phyloP scores from a whole-genome alignment of 176 grass and related monocot genomes.

The Cymbopogon citratus region DNA sequence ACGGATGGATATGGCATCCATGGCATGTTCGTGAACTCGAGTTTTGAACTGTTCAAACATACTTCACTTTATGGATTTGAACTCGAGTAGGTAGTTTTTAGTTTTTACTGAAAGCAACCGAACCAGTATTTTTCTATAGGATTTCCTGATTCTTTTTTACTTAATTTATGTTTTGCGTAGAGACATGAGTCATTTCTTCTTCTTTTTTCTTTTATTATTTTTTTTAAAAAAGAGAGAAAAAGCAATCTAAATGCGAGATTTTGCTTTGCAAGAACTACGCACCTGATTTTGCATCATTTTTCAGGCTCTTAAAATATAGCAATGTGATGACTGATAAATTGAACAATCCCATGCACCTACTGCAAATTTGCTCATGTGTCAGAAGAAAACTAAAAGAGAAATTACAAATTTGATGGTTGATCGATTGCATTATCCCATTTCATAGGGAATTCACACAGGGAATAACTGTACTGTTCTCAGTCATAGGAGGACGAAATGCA shows the following conservation, averaged over 20 bases:
- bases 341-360: neutral
- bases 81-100: neutral
- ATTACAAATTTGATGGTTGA: neutral
- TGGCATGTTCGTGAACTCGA: too few relatives aligned
- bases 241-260: neutral
- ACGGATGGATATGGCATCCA: too few relatives aligned
- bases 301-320: neutral
- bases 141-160: neutral
- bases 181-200: neutral
- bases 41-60: too few relatives aligned
- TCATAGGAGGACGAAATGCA: neutral
- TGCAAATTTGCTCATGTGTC: neutral
- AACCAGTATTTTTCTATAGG: too few relatives aligned
- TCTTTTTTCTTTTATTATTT: neutral
- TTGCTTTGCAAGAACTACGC: neutral
- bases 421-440: too few relatives aligned
- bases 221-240: too few relatives aligned
- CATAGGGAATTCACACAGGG: neutral
- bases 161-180: neutral
- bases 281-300: neutral
- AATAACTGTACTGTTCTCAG: neutral
- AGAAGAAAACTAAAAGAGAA: neutral
- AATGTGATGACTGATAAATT: neutral
- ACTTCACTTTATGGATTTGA: too few relatives aligned
- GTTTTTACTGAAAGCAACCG: too few relatives aligned